Conservation (phyloP, 805 yeast species). For the Cyberlindnera misumaiensis region DNA sequence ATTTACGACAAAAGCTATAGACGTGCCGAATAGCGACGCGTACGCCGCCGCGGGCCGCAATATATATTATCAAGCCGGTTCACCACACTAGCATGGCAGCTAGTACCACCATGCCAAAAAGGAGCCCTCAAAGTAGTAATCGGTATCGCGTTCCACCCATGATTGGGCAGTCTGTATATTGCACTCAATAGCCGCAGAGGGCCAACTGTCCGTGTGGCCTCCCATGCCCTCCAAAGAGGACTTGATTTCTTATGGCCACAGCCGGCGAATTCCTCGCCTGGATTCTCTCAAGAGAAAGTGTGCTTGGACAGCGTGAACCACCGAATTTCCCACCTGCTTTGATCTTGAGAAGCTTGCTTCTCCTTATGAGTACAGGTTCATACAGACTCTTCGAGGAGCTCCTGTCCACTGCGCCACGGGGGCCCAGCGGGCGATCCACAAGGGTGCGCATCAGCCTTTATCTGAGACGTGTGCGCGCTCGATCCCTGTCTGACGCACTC, state of each 20-base stretch:
- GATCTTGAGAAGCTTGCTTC: neutral
- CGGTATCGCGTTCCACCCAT: constrained; percentile 50
- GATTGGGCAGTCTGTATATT: constrained; percentile 42
- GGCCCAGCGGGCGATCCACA: constrained; percentile 4
- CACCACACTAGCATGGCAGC: too few relatives aligned
- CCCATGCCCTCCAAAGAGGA: constrained; percentile 31
- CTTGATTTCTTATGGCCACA: constrained; percentile 45
- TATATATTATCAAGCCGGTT: too few relatives aligned
- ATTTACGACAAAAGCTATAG: neutral
- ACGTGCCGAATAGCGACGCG: too few relatives aligned
- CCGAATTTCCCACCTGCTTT: constrained; percentile 56
- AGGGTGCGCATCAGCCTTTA: neutral
- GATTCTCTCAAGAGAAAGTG: constrained; percentile 47
- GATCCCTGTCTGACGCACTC: constrained; percentile 1
- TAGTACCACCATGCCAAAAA: too few relatives aligned
- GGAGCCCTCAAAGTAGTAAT: constrained; percentile 43
- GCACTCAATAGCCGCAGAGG: constrained; percentile 48
- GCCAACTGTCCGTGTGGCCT: constrained; percentile 54
- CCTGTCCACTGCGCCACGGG: constrained; percentile 21
- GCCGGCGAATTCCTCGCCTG: constrained; percentile 47
- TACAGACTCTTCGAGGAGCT: constrained; percentile 23
- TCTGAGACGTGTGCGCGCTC: constrained; percentile 1
- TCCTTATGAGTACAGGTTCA: constrained; percentile 26
- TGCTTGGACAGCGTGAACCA: constrained; percentile 44
- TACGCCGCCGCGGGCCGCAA: too few relatives aligned